phyloP scores from a whole-genome alignment of 2,329 filamentous ascomycete species.

The Botrytis pseudocinerea region DNA sequence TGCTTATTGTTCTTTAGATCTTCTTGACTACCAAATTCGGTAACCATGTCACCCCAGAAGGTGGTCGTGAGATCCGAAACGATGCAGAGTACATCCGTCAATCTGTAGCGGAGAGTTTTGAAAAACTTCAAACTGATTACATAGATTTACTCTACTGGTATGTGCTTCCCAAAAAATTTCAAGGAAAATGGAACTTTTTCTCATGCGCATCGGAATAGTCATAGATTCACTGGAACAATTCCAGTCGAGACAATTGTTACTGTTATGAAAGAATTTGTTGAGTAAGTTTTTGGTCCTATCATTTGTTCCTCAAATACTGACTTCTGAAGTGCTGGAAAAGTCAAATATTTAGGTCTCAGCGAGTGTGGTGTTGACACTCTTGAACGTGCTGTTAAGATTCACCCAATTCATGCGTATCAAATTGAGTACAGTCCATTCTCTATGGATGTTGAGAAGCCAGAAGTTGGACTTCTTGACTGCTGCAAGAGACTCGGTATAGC shows the following conservation, averaged over 20 bases:
- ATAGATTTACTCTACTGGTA: conserved; percentile 26
- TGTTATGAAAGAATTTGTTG: conserved; percentile 31
- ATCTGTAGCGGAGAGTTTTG: conserved; percentile 24
- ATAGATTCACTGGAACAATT: conserved; percentile 43
- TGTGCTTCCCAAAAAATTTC: not conserved
- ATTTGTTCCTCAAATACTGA: conserved; percentile 33
- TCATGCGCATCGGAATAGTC: conserved; percentile 27
- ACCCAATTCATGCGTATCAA: conserved; percentile 52
- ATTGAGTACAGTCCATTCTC: conserved; percentile 55
- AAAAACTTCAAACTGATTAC: conserved; percentile 23
- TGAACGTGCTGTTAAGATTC: conserved; percentile 51
- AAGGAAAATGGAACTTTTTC: too few species aligned
- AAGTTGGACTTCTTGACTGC: conserved; percentile 50
- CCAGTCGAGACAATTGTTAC: conserved; percentile 47
- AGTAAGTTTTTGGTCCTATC: not conserved
- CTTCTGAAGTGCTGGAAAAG: conserved; percentile 52
- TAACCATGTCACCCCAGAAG: conserved; percentile 22
- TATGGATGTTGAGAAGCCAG: conserved; percentile 56
- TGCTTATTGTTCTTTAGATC: conserved; percentile 36
- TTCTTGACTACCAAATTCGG: conserved; percentile 47
- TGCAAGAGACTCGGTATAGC: conserved; percentile 53
- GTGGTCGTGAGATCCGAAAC: conserved; percentile 18
- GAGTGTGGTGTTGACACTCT: conserved; percentile 52
- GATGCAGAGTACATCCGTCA: conserved; percentile 25
- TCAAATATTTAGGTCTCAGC: conserved; percentile 57